Percentiles rank a stretch among this genome's conserved stretches.
phyloP scores from a whole-genome alignment of 306 rosid species.

The Dicorynia guianensis region DNA sequence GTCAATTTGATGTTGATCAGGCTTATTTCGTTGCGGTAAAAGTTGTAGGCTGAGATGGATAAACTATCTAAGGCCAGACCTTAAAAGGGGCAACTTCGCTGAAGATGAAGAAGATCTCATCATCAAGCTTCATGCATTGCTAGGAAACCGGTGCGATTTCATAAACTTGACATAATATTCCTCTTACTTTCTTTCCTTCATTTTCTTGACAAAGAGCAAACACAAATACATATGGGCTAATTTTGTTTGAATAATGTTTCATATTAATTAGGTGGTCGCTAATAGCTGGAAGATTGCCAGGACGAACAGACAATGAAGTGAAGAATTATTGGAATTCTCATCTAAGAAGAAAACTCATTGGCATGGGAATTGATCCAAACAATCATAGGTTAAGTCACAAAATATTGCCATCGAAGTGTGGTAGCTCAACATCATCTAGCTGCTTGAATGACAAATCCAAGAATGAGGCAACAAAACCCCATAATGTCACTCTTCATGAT shows the following conservation, averaged over 20 bases:
- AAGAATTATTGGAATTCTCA: slow-evolving; percentile 88
- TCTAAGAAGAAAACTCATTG: slow-evolving; percentile 65
- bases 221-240: background rate
- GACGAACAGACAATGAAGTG: slow-evolving; percentile 85
- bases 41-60: slow-evolving; percentile 87
- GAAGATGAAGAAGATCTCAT: slow-evolving; percentile 95
- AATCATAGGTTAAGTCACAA: slow-evolving; percentile 55
- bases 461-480: slow-evolving; percentile 31
- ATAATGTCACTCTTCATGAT: slow-evolving; percentile 15
- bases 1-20: slow-evolving; percentile 45
- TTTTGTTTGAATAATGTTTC: slow-evolving; percentile 25
- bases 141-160: slow-evolving; percentile 69
- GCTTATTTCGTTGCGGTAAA: slow-evolving; percentile 77
- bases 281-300: slow-evolving; percentile 91
- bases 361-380: slow-evolving; percentile 69
- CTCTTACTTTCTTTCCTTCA: background rate
- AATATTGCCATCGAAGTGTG: background rate
- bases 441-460: slow-evolving; percentile 9
- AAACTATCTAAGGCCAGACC: slow-evolving; percentile 77
- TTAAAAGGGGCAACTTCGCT: slow-evolving; percentile 80
- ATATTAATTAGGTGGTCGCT: slow-evolving; percentile 73
- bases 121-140: slow-evolving; percentile 80
- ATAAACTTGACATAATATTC: background rate
- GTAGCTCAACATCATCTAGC: slow-evolving; percentile 27
- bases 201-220: background rate